A percentile compares a stretch with the other conserved stretches of the same genome.
Conservation (phyloP, 208 protist species). For the Wallacemonas collosoma region DNA sequence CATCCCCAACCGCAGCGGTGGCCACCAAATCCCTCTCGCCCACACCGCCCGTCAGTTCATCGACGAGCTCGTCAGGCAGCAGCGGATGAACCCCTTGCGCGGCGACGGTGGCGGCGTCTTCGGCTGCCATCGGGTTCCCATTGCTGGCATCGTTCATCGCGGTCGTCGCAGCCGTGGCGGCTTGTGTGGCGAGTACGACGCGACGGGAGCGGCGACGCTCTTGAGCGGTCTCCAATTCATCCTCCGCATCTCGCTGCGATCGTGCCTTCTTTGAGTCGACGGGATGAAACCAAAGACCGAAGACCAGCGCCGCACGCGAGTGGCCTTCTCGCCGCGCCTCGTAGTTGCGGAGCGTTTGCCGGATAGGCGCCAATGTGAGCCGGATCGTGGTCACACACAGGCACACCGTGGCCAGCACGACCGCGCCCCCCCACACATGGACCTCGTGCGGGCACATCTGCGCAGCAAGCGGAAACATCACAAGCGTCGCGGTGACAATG, state of each 20-base stretch:
- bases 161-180: conserved; percentile 8
- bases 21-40: background rate
- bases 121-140: conserved; percentile 13
- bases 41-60: conserved; percentile 6
- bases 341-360: background rate
- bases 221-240: background rate
- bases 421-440: conserved; percentile 20
- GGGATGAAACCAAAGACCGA: conserved; percentile 18
- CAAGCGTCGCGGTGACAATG: background rate
- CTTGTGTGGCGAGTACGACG: conserved; percentile 3
- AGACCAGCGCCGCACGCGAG: conserved; percentile 24
- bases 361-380: conserved; percentile 12
- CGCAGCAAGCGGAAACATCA: background rate
- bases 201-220: conserved; percentile 3
- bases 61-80: conserved; percentile 12
- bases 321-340: background rate
- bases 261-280: background rate
- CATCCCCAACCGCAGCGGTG: no score
- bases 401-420: conserved; percentile 10
- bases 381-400: conserved; percentile 15
- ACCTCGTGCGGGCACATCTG: conserved; percentile 17
- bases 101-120: conserved; percentile 2
- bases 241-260: background rate
- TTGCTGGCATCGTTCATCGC: conserved; percentile 2
- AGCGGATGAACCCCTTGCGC: conserved; percentile 2